Conservation (phyloP, 176 grass and related monocot species). For the Eragrostis curvula region DNA sequence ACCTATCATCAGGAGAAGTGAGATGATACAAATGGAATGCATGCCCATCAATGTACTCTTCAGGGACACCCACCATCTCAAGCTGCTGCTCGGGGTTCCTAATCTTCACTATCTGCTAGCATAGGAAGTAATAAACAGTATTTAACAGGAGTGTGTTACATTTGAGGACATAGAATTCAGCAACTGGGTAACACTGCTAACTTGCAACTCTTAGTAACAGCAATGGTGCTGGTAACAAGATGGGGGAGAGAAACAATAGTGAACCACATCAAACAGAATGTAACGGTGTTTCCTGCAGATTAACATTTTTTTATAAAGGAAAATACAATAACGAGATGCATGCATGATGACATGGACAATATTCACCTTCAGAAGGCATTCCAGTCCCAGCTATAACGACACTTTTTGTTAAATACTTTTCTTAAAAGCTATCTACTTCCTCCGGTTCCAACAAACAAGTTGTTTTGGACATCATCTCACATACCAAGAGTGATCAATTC, state of each 20-base stretch:
- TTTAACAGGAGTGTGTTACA: not conserved
- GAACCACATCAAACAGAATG: not conserved
- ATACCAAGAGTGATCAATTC: too few relatives aligned
- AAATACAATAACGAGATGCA: not conserved
- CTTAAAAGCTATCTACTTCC: too few relatives aligned
- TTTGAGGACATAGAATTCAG: not conserved
- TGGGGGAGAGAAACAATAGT: not conserved
- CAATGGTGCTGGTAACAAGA: not conserved
- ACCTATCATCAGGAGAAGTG: conserved; percentile 85
- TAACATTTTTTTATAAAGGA: too few relatives aligned
- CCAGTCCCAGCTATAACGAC: not conserved
- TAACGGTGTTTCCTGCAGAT: too few relatives aligned
- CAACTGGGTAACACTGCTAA: not conserved
- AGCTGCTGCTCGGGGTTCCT: conserved; percentile 80
- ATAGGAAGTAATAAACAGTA: conserved; percentile 16
- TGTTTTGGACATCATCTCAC: too few relatives aligned
- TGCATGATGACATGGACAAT: not conserved
- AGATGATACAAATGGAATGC: conserved; percentile 94
- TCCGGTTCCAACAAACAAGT: too few relatives aligned
- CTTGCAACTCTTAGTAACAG: not conserved
- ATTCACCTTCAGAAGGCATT: conserved; percentile 4
- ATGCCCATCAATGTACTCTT: conserved; percentile 81
- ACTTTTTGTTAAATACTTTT: not conserved
- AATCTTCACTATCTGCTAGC: conserved; percentile 70
- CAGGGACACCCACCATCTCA: conserved; percentile 94